Conservation (phyloP, 805 yeast species). For the Sugiyamaella smithiae region DNA sequence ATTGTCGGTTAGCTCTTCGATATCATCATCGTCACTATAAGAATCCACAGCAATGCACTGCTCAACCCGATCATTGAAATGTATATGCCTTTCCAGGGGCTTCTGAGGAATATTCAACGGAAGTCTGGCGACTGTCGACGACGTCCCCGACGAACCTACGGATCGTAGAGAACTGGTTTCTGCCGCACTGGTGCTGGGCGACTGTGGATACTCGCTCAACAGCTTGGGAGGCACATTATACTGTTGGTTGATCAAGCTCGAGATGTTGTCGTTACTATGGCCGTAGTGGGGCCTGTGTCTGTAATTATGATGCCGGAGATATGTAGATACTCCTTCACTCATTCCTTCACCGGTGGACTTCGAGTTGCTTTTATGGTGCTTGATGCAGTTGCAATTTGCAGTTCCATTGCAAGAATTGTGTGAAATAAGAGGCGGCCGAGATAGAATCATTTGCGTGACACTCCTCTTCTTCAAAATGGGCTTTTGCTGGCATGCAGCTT, state of each 20-base stretch:
- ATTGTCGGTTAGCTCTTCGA: constrained; percentile 4
- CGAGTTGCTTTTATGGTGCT: constrained; percentile 2
- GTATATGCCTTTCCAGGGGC: constrained; percentile 63
- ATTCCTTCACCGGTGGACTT: neutral
- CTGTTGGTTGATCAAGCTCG: constrained; percentile 33
- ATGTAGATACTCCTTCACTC: constrained; percentile 21
- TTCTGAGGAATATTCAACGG: constrained; percentile 22
- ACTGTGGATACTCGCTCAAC: constrained; percentile 3
- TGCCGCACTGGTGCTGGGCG: constrained; percentile 6
- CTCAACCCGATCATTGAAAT: constrained; percentile 89
- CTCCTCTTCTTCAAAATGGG: constrained; percentile 88
- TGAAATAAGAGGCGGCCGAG: constrained; percentile 20
- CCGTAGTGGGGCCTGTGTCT: constrained; percentile 34
- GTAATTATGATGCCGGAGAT: constrained; percentile 40
- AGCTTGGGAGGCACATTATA: constrained; percentile 21
- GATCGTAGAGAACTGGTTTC: constrained; percentile 10
- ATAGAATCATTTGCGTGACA: constrained; percentile 73
- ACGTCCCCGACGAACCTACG: constrained; percentile 5
- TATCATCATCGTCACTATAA: constrained; percentile 21
- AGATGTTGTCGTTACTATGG: constrained; percentile 29
- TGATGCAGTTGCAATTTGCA: constrained; percentile 12
- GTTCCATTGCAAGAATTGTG: constrained; percentile 16
- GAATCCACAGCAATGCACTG: constrained; percentile 79
- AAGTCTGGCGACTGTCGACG: constrained; percentile 1
- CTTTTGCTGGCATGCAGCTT: constrained; percentile 38